Base-by-base conservation (phyloP, 768 basidiomycete genomes). In the Boletus eberwhitei region DNA sequence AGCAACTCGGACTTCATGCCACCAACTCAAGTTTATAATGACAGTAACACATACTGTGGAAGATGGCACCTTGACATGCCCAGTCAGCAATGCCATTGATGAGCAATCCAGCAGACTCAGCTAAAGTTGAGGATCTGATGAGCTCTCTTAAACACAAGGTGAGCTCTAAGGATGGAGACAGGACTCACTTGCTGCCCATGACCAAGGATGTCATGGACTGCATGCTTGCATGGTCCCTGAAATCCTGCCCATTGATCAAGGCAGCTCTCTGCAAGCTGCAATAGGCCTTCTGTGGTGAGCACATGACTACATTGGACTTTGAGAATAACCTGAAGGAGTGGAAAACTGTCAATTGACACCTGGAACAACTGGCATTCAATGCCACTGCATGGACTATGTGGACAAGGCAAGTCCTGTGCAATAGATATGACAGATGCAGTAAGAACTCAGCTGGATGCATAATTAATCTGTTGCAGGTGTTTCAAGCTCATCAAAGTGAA, bases 401-500 rank as follows among this genome's bases (percentile, higher is more conserved):
- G 50, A 43, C 35, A 11, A 44, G n/a, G 42, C 31, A 8, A 21
- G n/a, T 9, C 14, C 35, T 6, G 5, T 34, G 34, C 36, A n/a
- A 37, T 7, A n/a, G 0, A 37, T n/a, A 14, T 16, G 14, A 35
- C 7, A 7, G 35, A 5, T 16, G 35, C n/a, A n/a, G n/a, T 16
- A 8, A 19, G 8, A 19, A 38, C 8, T 38, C 16, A 38, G 6
- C 8, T n/a, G 36, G 17, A 37, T 8, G 8, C 7, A 19, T 19
- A n/a, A 11, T 32, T 11, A n/a, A 40, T 2, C 3, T 5, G 5
- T 29, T 1, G 1, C 34, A 74, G 71, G 36, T 70, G 68, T 55
- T 73, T 69, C 32, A 69, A 75, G 54, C 54, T 66, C 0, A 50
- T 66, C 32, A 57, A 61, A 9, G 37, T 75, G 1, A 62, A 66